Base-by-base conservation (phyloP, 2,329 filamentous ascomycete genomes). In the Onygenales sp. region DNA sequence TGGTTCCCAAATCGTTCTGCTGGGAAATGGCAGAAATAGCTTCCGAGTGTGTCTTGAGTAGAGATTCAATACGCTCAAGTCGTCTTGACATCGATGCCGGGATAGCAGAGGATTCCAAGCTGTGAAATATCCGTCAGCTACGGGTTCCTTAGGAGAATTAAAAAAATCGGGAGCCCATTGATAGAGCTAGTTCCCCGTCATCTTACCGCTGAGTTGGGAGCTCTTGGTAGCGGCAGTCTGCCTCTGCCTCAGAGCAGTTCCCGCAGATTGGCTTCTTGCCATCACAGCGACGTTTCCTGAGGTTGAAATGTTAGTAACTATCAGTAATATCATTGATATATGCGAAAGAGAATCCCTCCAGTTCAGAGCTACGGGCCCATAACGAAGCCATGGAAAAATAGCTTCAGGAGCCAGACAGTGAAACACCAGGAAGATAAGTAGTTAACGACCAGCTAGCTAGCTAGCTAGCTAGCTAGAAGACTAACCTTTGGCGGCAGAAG, bases 271-370 rank as follows among this genome's bases (percentile, higher is more conserved):
- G 57, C 32, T 50, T 58, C 53, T 52, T 54, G 8, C 48, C 55
- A 46, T 58, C 57, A 47, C 57, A 58, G 31, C 55, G 50, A 33
- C 55, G 53, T 42, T 58, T 58, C 36, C 55, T 58, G 27, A 21
- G 7, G 36, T 27, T 7, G 11, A n/a, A 43, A 43, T 45, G 31
- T 52, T 36, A 52, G 42, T 45, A n/a, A 45, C n/a, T 5, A n/a
- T 8, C 7, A 32, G 14, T 13, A 11, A 31, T 14, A 46, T 11
- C 13, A n/a, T 27, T 9, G 41, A 39, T 21, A 54, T 33, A 27
- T 32, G 8, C 31, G 13, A 10, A 46, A 13, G n/a, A n/a, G n/a
- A 11, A 45, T 32, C 10, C 6, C 6, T 32, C 11, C 27, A 32
- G 11, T 27, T 5, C 21, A 27, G 21, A 27, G 21, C 21, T 27